These are phyloP conservation scores for Trichoderma atrobrunneum DNA, from an alignment of 2,329 filamentous ascomycete species.

Conservation along the genomic window DNA sequence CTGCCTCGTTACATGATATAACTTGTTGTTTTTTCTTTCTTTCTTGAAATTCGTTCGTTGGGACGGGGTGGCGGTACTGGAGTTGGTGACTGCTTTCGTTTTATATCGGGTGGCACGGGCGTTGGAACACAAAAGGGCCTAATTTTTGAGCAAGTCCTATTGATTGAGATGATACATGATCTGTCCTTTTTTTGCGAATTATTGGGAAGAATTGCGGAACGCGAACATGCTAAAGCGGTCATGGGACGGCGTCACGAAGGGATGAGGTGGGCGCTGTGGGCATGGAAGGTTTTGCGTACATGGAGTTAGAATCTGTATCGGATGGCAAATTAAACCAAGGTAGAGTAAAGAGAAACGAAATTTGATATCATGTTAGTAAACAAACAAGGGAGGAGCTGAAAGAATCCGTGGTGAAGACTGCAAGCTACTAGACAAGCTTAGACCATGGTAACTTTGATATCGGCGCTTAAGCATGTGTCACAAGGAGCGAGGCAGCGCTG, in stretches of 20 bases:
- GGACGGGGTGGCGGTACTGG: background rate
- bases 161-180: constrained; percentile 19
- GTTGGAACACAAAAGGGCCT: constrained; percentile 18
- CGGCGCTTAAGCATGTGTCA: background rate
- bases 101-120: constrained; percentile 2
- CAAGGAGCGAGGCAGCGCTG: background rate
- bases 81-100: constrained; percentile 18
- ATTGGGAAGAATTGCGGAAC: background rate
- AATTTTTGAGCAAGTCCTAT: background rate
- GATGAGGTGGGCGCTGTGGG: constrained; percentile 6
- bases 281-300: constrained; percentile 13
- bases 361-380: background rate
- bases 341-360: constrained; percentile 7
- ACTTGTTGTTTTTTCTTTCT: background rate
- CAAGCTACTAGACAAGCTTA: background rate
- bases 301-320: constrained; percentile 16
- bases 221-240: background rate
- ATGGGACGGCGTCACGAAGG: constrained; percentile 10
- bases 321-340: constrained; percentile 8
- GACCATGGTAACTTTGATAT: background rate
- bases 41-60: background rate
- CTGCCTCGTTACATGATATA: background rate
- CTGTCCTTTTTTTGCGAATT: constrained; percentile 15
- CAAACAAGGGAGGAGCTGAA: background rate
- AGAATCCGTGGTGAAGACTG: background rate